Conservation (phyloP, 139 green algal species). For the Micractinium sp. region DNA sequence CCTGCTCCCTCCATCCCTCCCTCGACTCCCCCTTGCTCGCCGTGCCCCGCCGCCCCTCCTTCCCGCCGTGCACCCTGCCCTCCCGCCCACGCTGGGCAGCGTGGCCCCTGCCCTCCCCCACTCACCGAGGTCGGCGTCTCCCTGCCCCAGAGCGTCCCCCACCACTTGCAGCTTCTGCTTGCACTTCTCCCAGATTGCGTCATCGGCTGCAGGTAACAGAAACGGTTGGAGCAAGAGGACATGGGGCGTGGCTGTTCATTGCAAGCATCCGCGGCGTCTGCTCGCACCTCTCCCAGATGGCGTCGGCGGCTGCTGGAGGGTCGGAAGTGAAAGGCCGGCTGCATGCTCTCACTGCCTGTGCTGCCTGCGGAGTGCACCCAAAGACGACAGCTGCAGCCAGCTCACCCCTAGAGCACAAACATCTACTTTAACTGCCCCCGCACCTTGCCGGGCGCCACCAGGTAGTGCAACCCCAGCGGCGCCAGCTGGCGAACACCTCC, state of each 20-base stretch:
- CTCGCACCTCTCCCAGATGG: too few relatives aligned
- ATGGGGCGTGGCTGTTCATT: not conserved
- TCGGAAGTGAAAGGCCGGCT: not conserved
- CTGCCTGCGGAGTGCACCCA: not conserved
- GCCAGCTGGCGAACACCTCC: slow-evolving; percentile 42
- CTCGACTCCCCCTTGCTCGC: too few relatives aligned
- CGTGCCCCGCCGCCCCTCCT: too few relatives aligned
- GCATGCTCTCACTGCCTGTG: not conserved
- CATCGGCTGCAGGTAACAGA: not conserved
- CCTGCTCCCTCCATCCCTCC: too few relatives aligned
- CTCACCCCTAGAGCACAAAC: too few relatives aligned
- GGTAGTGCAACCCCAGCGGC: slow-evolving; percentile 47
- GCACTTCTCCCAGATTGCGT: slow-evolving; percentile 19
- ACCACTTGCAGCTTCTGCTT: slow-evolving; percentile 19
- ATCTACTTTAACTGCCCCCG: too few relatives aligned
- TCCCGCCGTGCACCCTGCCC: not conserved
- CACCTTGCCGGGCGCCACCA: slow-evolving; percentile 29
- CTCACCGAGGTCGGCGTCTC: slow-evolving; percentile 1
- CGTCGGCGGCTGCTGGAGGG: too few relatives aligned
- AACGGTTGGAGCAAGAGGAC: too few relatives aligned
- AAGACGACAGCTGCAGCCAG: not conserved
- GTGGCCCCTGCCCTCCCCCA: not conserved
- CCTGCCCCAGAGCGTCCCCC: slow-evolving; percentile 1
- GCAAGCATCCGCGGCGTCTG: too few relatives aligned
- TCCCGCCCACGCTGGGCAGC: not conserved